Base-by-base conservation (phyloP, 2,329 filamentous ascomycete genomes). In the Allantophomopsis lycopodina region DNA sequence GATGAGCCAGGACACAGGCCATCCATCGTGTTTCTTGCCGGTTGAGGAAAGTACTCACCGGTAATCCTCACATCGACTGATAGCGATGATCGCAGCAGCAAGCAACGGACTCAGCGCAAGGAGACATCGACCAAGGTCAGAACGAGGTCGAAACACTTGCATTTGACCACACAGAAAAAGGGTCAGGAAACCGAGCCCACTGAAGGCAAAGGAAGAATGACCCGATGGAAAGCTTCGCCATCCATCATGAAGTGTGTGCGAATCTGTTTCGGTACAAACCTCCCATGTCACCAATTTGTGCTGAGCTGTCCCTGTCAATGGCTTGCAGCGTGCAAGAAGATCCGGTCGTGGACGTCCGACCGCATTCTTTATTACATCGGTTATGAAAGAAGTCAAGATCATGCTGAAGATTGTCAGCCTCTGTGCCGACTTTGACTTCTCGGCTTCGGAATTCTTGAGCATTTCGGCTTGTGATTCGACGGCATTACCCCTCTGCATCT, bases 361-460 rank as follows among this genome's bases (percentile, higher is more conserved):
- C 36, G 77, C 63, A 52, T 80, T 94, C 61, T 98, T 98, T 55
- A 96, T 70, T 20, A 89, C 64, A 56, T 96, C 88, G 35, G 91
- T 96, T 34, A 96, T 66, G 57, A 95, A 82, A 5, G 76, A 73
- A 0, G 85, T 81, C 37, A 94, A 68, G 49, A 86, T 68, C 18
- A 96, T 60, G 46, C 54, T 49, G 31, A 1, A 8, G 8, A 93
- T 66, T 48, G 84, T 67, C 16, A 94, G 59, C 44, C n/a, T 35
- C n/a, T 17, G 15, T 36, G 23, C 8, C 23, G 23, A 28, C 3
- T 10, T 6, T 10, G 23, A 28, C 23, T 28, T 28, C 23, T 28
- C 23, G 23, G 23, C 10, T 28, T 28, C 11, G 23, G 23, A 28
- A 28, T 28, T 28, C 23, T 28, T 3, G 23, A 28, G 23, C 23